Percentiles rank a stretch among this genome's conserved stretches.
Evolutionary conservation across 2,329 filamentous ascomycete species (phyloP).

Genomic region (Diaporthe australafricana): DNA sequence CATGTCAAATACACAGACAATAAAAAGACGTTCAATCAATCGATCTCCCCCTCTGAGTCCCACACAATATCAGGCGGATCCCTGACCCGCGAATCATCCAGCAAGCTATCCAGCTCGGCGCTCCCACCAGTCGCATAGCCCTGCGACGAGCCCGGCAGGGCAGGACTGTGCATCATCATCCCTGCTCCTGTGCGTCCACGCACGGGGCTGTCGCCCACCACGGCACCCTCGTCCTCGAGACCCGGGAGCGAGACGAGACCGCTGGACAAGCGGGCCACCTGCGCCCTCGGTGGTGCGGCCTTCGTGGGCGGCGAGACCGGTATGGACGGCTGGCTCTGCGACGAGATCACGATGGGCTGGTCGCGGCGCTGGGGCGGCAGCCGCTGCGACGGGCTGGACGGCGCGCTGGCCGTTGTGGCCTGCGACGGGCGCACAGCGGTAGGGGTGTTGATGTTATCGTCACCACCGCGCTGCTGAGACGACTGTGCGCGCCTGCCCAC

Average conservation of each 20-base stretch:
- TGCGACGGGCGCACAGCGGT: conserved; percentile 52
- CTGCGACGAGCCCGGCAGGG: conserved; percentile 56
- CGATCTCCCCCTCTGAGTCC: conserved; percentile 55
- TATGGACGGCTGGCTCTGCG: conserved; percentile 23
- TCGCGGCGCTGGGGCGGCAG: background rate
- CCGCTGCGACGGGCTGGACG: conserved; percentile 46
- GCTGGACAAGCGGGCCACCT: conserved; percentile 40
- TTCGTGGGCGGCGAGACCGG: conserved; percentile 44
- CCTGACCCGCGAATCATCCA: conserved; percentile 52
- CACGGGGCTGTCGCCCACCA: conserved; percentile 42
- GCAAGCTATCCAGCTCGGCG: conserved; percentile 51
- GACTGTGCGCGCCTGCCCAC: background rate
- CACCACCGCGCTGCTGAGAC: background rate
- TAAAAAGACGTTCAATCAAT: background rate
- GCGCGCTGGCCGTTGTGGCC: conserved; percentile 55
- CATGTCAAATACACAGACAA: background rate
- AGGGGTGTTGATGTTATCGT: background rate
- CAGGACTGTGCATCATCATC: conserved; percentile 5
- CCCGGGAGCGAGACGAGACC: conserved; percentile 37
- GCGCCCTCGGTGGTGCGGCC: conserved; percentile 39
- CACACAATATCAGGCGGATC: conserved; percentile 53
- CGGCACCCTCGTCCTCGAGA: conserved; percentile 20
- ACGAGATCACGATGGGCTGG: background rate
- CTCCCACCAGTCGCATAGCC: conserved; percentile 59
- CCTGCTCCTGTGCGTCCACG: conserved; percentile 34